Base-by-base conservation (phyloP, 805 yeast genomes). In the Trichomonascus vanleenenianus region DNA sequence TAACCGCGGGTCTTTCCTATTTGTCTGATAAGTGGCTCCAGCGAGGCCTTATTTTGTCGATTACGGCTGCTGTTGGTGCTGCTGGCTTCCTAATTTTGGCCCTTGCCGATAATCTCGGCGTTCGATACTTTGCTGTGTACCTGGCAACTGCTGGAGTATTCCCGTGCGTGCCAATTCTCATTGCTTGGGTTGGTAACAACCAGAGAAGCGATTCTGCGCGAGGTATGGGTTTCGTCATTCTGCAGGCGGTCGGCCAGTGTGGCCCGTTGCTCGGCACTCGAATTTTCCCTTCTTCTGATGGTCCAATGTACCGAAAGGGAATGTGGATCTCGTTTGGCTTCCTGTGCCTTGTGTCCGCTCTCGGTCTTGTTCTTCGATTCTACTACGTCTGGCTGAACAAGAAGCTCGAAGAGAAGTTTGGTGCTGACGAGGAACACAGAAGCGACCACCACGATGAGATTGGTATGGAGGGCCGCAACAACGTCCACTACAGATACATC, bases 1-100 rank as follows among this genome's bases (percentile, higher is more conserved):
- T 36, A 2, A 39, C 35, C 12, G 20, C 35, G n/a, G 38, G n/a
- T 4, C 19, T 18, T 15, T 14, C 40, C 12, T 73, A 67, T n/a
- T 55, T 69, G n/a, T 74, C 75, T 9, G 78, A 73, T 54, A 67
- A 64, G 45, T 32, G 25, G 15, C 41, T 50, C 43, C 52, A 51
- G 20, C 54, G 64, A 7, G 60, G 62, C 16, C 45, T 54, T 20
- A 44, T 56, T 31, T 47, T 50, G 22, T 34, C 42, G 9, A 36
- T 30, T 3, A 15, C 49, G 42, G 42, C 51, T 9, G n/a, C 40
- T 10, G 38, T 49, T 10, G 53, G 56, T 12, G 46, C 53, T 4
- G 47, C 38, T 16, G 57, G 57, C 15, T 54, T 44, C 32, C 49
- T 60, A 9, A 50, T 58, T 12, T 47, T 60, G 43, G 62, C 61